Conservation (phyloP, 2,329 filamentous ascomycete genomes). For the Escovopsis sp. region DNA sequence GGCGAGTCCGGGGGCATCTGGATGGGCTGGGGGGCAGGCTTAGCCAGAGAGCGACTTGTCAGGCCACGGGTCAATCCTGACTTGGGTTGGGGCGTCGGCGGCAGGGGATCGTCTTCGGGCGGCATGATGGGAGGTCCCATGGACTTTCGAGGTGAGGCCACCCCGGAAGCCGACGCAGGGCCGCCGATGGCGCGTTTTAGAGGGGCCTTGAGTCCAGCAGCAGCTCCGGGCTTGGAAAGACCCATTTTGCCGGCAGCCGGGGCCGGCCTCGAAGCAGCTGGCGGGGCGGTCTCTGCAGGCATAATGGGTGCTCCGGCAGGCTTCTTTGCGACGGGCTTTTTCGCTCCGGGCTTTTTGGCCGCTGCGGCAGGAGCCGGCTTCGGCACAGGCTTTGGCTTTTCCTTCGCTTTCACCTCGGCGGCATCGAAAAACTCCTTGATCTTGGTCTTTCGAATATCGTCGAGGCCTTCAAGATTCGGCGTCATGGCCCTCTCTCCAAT, state of each 20-base stretch:
- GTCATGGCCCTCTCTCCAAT: slow-evolving; percentile 95
- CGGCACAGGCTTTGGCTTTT: slow-evolving; percentile 70
- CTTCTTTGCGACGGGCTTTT: slow-evolving; percentile 31
- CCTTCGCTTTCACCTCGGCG: slow-evolving; percentile 32
- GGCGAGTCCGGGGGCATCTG: slow-evolving; percentile 39
- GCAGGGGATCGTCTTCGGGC: slow-evolving; percentile 41
- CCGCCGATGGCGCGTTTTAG: slow-evolving; percentile 39
- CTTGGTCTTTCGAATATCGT: slow-evolving; percentile 91
- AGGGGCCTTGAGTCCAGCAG: slow-evolving; percentile 45
- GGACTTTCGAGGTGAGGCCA: slow-evolving; percentile 38
- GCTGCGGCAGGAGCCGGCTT: slow-evolving; percentile 31
- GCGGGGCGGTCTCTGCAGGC: slow-evolving; percentile 25
- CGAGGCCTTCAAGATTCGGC: slow-evolving; percentile 76
- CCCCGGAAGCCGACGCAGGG: slow-evolving; percentile 10
- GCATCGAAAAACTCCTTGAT: slow-evolving; percentile 83
- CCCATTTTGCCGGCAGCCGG: slow-evolving; percentile 39
- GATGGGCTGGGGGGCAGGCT: slow-evolving; percentile 44
- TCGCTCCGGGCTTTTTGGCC: slow-evolving; percentile 32
- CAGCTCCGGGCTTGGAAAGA: slow-evolving; percentile 35
- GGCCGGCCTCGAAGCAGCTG: slow-evolving; percentile 36
- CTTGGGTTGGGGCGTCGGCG: slow-evolving; percentile 46
- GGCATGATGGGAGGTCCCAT: slow-evolving; percentile 33
- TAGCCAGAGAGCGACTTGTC: slow-evolving; percentile 71
- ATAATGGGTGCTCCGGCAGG: slow-evolving; percentile 18
- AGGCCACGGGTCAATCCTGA: slow-evolving; percentile 63